Percentiles rank a stretch among this genome's conserved stretches.
These are phyloP conservation scores for Pseudoneurospora amorphoporcata DNA, from an alignment of 495 filamentous ascomycete species.

Conservation along the genomic window DNA sequence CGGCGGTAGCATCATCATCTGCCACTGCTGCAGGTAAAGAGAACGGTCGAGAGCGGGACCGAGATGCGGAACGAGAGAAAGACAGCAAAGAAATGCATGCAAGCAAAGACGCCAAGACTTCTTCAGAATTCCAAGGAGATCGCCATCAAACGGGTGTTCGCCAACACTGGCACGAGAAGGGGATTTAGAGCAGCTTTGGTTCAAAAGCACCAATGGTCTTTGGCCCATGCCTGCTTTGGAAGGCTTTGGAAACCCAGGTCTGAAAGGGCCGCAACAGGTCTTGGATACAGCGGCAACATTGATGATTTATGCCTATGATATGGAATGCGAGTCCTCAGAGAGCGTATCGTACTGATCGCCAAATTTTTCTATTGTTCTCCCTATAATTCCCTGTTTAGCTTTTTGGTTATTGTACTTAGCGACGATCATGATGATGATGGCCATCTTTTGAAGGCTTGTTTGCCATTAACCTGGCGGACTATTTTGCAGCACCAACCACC, in stretches of 20 bases:
- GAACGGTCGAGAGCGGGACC: conserved; percentile 19
- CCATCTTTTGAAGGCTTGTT: background rate
- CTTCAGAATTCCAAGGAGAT: background rate
- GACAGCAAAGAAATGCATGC: conserved; percentile 8
- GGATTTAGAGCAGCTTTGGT: background rate
- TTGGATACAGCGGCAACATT: background rate
- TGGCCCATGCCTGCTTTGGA: background rate
- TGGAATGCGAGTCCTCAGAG: background rate
- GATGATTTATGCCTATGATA: background rate
- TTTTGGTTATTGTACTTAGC: background rate
- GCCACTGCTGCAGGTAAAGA: background rate
- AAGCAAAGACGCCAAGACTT: background rate
- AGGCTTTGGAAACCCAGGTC: background rate
- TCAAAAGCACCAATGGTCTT: background rate
- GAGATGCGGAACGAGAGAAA: conserved; percentile 21
- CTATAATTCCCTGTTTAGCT: background rate
- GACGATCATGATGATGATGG: background rate
- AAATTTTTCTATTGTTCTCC: background rate
- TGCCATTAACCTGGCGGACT: background rate
- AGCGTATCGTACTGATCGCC: background rate
- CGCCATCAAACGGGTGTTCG: background rate
- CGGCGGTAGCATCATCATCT: conserved; percentile 4
- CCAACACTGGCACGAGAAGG: background rate
- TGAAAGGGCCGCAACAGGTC: background rate
- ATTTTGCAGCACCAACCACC: background rate